Conservation (phyloP, 2,329 filamentous ascomycete genomes). For the Xylariaceae sp. region DNA sequence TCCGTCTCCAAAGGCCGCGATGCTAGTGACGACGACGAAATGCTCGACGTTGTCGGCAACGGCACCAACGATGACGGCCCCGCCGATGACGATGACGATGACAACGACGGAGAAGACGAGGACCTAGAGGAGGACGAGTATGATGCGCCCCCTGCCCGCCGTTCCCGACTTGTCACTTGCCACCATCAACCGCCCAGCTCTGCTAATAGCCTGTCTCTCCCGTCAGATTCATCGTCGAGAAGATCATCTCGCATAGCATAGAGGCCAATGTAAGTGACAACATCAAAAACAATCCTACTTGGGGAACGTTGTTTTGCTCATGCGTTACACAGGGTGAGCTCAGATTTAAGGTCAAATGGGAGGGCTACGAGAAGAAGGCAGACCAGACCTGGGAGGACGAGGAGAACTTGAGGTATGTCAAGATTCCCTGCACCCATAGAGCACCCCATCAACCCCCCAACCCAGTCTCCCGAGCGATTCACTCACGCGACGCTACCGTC, state of each 20-base stretch:
- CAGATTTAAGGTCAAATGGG: constrained; percentile 74
- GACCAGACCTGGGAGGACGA: constrained; percentile 80
- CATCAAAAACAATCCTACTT: not conserved
- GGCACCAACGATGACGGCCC: constrained; percentile 16
- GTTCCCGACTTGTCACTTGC: not conserved
- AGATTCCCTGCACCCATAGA: constrained; percentile 7
- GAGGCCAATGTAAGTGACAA: constrained; percentile 46
- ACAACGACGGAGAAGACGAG: constrained; percentile 30
- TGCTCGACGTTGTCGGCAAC: constrained; percentile 17
- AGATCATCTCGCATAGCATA: constrained; percentile 64
- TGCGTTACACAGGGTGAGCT: constrained; percentile 41
- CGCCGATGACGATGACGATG: constrained; percentile 15
- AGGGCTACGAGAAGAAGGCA: constrained; percentile 65
- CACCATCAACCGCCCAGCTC: not conserved
- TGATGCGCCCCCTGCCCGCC: constrained; percentile 1
- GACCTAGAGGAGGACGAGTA: constrained; percentile 30
- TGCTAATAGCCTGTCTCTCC: constrained; percentile 4
- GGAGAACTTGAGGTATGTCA: constrained; percentile 59
- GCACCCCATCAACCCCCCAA: constrained; percentile 2
- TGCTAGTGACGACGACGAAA: constrained; percentile 25
- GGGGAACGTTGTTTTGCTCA: constrained; percentile 3
- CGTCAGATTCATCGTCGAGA: constrained; percentile 67
- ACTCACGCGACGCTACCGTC: no score
- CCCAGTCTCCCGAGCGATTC: not conserved
- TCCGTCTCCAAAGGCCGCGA: constrained; percentile 16